Evolutionary conservation across 1,284 basidiomycete species (phyloP).

Genomic region (Inonotus obliquus): DNA sequence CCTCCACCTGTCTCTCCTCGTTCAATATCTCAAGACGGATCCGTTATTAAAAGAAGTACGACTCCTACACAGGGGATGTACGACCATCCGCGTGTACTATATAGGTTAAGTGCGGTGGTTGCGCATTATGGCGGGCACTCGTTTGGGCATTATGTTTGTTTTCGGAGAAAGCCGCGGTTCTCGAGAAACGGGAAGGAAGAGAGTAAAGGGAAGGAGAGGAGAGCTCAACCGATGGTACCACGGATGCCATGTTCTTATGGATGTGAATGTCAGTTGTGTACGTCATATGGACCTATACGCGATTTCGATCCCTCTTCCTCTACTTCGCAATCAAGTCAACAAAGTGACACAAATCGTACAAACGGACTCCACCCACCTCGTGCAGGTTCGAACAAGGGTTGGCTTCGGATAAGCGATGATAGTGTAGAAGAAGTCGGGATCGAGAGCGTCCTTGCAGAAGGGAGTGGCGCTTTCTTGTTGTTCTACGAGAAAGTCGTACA

Average conservation of each 20-base stretch:
- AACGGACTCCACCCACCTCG: conserved; percentile 18
- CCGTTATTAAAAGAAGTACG: conserved; percentile 38
- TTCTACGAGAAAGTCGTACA: conserved; percentile 75
- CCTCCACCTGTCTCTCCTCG: conserved; percentile 3
- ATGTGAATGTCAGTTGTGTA: conserved; percentile 41
- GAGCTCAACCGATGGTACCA: conserved; percentile 39
- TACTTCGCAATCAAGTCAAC: neutral
- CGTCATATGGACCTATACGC: conserved; percentile 36
- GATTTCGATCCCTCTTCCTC: conserved; percentile 29
- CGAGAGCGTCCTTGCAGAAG: conserved; percentile 69
- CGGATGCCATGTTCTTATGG: conserved; percentile 43
- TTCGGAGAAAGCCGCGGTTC: conserved; percentile 68
- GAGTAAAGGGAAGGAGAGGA: conserved; percentile 21
- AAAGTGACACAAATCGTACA: neutral
- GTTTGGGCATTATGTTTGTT: conserved; percentile 90
- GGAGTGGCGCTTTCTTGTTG: conserved; percentile 78
- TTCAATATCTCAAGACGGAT: neutral
- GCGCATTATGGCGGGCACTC: conserved; percentile 88
- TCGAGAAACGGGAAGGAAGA: conserved; percentile 21
- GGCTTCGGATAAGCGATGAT: conserved; percentile 86
- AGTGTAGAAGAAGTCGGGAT: conserved; percentile 75
- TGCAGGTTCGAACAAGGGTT: conserved; percentile 47
- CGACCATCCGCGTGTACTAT: conserved; percentile 55
- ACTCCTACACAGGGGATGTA: conserved; percentile 54
- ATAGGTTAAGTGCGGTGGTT: conserved; percentile 77